Conservation (phyloP, 2,329 filamentous ascomycete genomes). For the Niveomyces coronatus region DNA sequence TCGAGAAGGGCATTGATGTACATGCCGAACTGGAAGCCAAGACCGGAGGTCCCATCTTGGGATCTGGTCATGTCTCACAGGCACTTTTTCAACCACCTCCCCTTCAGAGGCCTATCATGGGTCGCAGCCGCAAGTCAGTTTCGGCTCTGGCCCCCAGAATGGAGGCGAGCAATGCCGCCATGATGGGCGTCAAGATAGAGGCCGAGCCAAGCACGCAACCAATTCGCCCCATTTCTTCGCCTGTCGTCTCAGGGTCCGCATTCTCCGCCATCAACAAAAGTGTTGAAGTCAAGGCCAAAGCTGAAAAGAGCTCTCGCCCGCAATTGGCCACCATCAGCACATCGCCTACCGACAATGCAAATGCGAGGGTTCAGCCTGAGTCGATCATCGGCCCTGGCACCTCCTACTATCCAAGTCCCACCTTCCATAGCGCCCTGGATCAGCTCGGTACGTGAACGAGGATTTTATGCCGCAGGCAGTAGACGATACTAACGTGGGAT, state of each 20-base stretch:
- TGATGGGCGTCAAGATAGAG: conserved; percentile 44
- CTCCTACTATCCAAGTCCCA: conserved; percentile 68
- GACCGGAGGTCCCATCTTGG: conserved; percentile 74
- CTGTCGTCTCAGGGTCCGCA: conserved; percentile 36
- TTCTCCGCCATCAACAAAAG: conserved; percentile 38
- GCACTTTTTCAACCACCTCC: conserved; percentile 63
- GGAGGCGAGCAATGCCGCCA: conserved; percentile 43
- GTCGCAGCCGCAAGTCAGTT: conserved; percentile 62
- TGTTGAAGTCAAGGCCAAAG: conserved; percentile 34
- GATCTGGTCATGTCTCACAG: conserved; percentile 56
- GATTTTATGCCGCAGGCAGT: conserved; percentile 48
- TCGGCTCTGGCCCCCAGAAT: conserved; percentile 68
- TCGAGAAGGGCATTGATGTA: conserved; percentile 98
- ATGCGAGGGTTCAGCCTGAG: conserved; percentile 27
- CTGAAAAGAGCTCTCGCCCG: conserved; percentile 21
- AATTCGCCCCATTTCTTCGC: conserved; percentile 66
- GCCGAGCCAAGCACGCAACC: conserved; percentile 57
- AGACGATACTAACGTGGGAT: conserved; percentile 54
- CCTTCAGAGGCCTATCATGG: conserved; percentile 71
- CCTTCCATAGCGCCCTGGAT: conserved; percentile 87
- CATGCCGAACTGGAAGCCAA: conserved; percentile 91
- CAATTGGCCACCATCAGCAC: conserved; percentile 21
- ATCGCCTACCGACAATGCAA: conserved; percentile 20
- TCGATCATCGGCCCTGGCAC: conserved; percentile 29
- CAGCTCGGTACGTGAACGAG: conserved; percentile 77